Evolutionary conservation across 768 basidiomycete species (phyloP).

Genomic region (Rhodotorula diobovata): DNA sequence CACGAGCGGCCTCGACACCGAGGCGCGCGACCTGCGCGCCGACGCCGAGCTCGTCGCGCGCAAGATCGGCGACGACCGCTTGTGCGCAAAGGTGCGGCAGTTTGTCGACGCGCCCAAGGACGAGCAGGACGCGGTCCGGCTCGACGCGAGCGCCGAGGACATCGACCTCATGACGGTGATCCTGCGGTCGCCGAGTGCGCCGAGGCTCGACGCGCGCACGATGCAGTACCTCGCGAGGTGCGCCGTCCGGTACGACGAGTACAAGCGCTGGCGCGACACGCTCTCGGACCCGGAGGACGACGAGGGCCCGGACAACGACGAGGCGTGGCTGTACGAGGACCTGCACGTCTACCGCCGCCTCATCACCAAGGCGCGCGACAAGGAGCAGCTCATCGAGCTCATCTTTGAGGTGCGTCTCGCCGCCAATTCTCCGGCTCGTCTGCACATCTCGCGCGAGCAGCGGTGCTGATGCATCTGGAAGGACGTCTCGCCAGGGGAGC

Average conservation of each 20-base stretch:
- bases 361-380: slow-evolving; percentile 73
- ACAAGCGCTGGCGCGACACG: slow-evolving; percentile 59
- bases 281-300: slow-evolving; percentile 75
- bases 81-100: slow-evolving; percentile 80
- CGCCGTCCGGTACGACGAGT: slow-evolving; percentile 71
- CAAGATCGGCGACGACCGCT: slow-evolving; percentile 78
- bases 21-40: slow-evolving; percentile 58
- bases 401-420: slow-evolving; percentile 74
- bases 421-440: neutral
- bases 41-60: slow-evolving; percentile 62
- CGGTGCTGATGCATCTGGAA: neutral
- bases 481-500: slow-evolving; percentile 60
- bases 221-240: slow-evolving; percentile 74
- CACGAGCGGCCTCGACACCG: slow-evolving; percentile 82
- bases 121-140: slow-evolving; percentile 74
- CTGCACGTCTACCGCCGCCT: slow-evolving; percentile 71
- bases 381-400: slow-evolving; percentile 83
- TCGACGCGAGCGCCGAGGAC: slow-evolving; percentile 66
- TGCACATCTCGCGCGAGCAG: neutral
- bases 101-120: slow-evolving; percentile 84
- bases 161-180: slow-evolving; percentile 74
- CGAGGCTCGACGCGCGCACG: slow-evolving; percentile 68
- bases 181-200: slow-evolving; percentile 68
- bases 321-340: slow-evolving; percentile 95
- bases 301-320: slow-evolving; percentile 86